These are phyloP conservation scores for Rhexocercosporidium sp. DNA, from an alignment of 2,329 filamentous ascomycete species.

Conservation along the genomic window DNA sequence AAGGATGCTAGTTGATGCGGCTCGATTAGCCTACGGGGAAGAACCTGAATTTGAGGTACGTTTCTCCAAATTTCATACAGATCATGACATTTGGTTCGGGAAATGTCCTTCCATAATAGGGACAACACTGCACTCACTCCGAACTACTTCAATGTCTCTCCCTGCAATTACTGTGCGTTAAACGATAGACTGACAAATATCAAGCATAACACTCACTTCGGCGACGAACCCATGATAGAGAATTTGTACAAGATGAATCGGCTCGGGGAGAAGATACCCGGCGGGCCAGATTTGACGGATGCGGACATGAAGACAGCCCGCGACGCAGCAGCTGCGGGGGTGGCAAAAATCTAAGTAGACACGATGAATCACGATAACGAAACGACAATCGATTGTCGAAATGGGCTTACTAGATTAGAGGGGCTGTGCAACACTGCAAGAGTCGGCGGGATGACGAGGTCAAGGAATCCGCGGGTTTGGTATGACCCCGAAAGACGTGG, in stretches of 20 bases:
- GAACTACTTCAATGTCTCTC: not conserved
- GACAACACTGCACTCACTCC: not conserved
- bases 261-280: slow-evolving; percentile 54
- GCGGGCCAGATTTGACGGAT: slow-evolving; percentile 55
- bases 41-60: slow-evolving; percentile 79
- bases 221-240: slow-evolving; percentile 68
- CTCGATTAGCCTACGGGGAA: slow-evolving; percentile 80
- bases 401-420: not conserved
- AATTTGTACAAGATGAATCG: slow-evolving; percentile 60
- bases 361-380: not conserved
- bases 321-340: slow-evolving; percentile 34
- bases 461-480: not conserved
- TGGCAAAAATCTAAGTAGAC: slow-evolving; percentile 16
- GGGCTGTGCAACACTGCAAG: slow-evolving; percentile 9
- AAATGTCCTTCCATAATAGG: not conserved
- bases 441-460: not conserved
- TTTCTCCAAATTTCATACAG: slow-evolving; percentile 46
- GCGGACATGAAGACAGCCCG: slow-evolving; percentile 51
- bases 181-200: slow-evolving; percentile 18
- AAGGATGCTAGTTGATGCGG: slow-evolving; percentile 85
- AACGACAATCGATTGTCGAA: not conserved
- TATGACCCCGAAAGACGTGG: not conserved
- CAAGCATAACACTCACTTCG: slow-evolving; percentile 40
- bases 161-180: not conserved
- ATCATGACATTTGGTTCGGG: not conserved